These are phyloP conservation scores for Citrullus mucosospermus DNA, from an alignment of 306 rosid species.

Conservation along the genomic window DNA sequence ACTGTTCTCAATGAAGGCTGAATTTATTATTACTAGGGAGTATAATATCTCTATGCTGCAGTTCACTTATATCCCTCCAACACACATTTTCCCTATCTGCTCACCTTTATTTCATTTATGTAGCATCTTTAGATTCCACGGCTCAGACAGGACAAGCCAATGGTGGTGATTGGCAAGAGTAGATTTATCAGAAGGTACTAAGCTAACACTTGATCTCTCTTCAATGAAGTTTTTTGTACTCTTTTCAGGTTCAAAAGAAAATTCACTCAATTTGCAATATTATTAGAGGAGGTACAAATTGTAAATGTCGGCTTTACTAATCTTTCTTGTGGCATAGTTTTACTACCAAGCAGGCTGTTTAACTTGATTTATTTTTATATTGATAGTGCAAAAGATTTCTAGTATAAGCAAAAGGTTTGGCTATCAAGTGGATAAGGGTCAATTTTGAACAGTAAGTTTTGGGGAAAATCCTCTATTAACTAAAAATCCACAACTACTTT, in stretches of 20 bases:
- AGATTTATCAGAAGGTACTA: slow-evolving; percentile 62
- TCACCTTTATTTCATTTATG: slow-evolving; percentile 12
- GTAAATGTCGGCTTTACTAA: neutral
- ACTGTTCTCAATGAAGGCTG: neutral
- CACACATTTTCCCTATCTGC: neutral
- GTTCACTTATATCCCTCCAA: neutral
- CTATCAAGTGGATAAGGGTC: too few relatives aligned
- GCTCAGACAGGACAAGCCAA: slow-evolving; percentile 52
- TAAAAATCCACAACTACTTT: too few relatives aligned
- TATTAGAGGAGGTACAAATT: neutral
- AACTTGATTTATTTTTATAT: neutral
- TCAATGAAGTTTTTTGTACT: neutral
- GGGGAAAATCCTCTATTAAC: too few relatives aligned
- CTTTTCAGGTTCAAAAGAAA: neutral
- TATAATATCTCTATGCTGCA: neutral
- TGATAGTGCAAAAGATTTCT: neutral
- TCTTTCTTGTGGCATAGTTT: neutral
- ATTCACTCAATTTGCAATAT: neutral
- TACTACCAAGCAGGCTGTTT: neutral
- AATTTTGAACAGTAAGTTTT: too few relatives aligned
- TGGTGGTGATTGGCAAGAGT: slow-evolving; percentile 65
- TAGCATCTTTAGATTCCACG: slow-evolving; percentile 72
- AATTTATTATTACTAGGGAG: neutral
- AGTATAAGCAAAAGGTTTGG: too few relatives aligned
- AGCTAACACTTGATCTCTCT: neutral